Conservation (phyloP, 2,329 filamentous ascomycete species). For the Penicillium freii region DNA sequence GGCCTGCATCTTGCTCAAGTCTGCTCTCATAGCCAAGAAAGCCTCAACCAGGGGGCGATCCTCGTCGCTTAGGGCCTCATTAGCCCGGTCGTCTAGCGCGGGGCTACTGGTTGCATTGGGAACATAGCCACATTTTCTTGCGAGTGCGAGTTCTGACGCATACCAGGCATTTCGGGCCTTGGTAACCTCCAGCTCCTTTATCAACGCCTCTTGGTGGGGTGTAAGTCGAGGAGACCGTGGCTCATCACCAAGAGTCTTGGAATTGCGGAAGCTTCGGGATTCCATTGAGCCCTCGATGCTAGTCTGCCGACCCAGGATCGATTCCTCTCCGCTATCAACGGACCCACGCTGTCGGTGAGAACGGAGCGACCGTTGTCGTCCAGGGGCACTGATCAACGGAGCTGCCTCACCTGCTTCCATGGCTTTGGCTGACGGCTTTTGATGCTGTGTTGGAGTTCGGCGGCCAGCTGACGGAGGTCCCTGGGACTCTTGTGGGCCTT, state of each 20-base stretch:
- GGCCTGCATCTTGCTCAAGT: conserved; percentile 83
- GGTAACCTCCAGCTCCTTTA: conserved; percentile 81
- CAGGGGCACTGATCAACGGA: conserved; percentile 43
- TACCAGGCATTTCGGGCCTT: conserved; percentile 95
- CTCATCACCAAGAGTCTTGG: conserved; percentile 43
- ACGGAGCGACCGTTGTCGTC: conserved; percentile 53
- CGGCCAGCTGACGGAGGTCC: conserved; percentile 60
- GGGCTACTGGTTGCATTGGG: conserved; percentile 69
- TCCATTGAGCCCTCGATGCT: conserved; percentile 44
- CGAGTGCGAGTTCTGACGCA: conserved; percentile 87
- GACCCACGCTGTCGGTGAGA: conserved; percentile 63
- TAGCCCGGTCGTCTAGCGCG: conserved; percentile 69
- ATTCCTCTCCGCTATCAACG: conserved; percentile 66
- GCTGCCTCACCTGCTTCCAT: conserved; percentile 49
- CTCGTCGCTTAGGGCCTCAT: conserved; percentile 83
- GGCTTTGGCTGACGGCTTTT: conserved; percentile 43
- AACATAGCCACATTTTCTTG: conserved; percentile 83
- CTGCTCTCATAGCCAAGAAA: conserved; percentile 82
- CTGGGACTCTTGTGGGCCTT: conserved; percentile 43
- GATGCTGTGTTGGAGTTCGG: conserved; percentile 60
- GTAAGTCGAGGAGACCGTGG: conserved; percentile 47
- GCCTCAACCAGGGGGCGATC: conserved; percentile 91
- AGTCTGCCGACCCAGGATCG: conserved; percentile 43
- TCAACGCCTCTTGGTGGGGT: conserved; percentile 59
- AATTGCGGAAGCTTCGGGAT: conserved; percentile 40